Evolutionary conservation across 257 asterid species (phyloP).

Genomic region (Solanum virginianum): DNA sequence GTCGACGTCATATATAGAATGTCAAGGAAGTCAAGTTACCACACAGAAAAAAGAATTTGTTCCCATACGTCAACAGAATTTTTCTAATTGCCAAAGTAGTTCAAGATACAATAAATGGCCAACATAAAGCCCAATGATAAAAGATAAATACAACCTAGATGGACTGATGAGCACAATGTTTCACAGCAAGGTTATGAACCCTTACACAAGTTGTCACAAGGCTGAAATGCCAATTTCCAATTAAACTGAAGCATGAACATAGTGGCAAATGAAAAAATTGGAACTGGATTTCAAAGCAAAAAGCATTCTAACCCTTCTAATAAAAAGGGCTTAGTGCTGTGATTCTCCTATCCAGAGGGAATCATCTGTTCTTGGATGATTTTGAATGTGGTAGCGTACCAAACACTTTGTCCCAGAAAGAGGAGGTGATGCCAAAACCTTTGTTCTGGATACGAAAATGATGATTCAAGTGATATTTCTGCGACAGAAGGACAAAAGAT

Average conservation of each 20-base stretch:
- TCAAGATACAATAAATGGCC: not conserved
- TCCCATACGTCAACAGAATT: not conserved
- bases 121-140: not conserved
- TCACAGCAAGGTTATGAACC: not conserved
- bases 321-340: not conserved
- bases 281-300: not conserved
- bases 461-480: constrained; percentile 81
- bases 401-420: constrained; percentile 70
- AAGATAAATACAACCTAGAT: not conserved
- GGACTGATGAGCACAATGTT: not conserved
- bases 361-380: constrained; percentile 29
- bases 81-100: not conserved
- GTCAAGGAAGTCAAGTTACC: not conserved
- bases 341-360: not conserved
- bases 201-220: not conserved
- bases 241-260: not conserved
- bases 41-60: not conserved
- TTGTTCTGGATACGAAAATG: constrained; percentile 57
- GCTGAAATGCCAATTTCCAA: not conserved
- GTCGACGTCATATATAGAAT: not conserved
- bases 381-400: constrained; percentile 50
- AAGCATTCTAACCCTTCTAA: not conserved
- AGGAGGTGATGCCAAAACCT: constrained; percentile 77
- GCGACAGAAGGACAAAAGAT: not conserved
- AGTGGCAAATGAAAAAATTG: not conserved